A percentile compares a stretch with the other conserved stretches of the same genome.
Conservation (phyloP, 164 flowering plant genomes). For the Macadamia integrifolia region DNA sequence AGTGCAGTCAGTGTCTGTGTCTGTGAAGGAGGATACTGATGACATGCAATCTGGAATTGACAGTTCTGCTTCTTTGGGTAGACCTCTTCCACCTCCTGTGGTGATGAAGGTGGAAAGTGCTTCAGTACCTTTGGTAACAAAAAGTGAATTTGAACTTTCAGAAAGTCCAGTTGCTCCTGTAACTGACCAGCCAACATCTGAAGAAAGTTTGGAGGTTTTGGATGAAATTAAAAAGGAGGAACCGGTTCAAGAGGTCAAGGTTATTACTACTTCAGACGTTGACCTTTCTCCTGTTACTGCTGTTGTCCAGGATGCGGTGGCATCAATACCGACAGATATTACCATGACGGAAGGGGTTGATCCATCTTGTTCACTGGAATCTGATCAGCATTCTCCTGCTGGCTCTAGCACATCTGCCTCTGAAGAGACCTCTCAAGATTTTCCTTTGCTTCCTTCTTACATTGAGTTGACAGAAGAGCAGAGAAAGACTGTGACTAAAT, state of each 20-base stretch:
- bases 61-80: slow-evolving; percentile 25
- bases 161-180: slow-evolving; percentile 26
- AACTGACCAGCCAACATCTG: slow-evolving; percentile 23
- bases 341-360: slow-evolving; percentile 27
- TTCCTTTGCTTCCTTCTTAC: slow-evolving; percentile 55
- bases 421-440: slow-evolving; percentile 54
- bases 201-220: slow-evolving; percentile 25
- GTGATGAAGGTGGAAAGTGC: slow-evolving; percentile 25
- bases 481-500: slow-evolving; percentile 27
- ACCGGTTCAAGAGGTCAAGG: slow-evolving; percentile 25
- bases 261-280: slow-evolving; percentile 26
- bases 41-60: slow-evolving; percentile 35
- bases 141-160: slow-evolving; percentile 29
- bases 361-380: slow-evolving; percentile 28
- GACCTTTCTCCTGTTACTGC: slow-evolving; percentile 27
- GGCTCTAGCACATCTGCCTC: slow-evolving; percentile 29
- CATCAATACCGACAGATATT: slow-evolving; percentile 21
- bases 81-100: slow-evolving; percentile 23
- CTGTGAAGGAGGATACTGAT: slow-evolving; percentile 39
- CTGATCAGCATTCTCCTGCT: slow-evolving; percentile 48
- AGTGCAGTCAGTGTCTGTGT: slow-evolving; percentile 18
- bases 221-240: slow-evolving; percentile 28
- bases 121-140: slow-evolving; percentile 20
- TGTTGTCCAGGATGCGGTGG: slow-evolving; percentile 32
- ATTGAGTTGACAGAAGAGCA: slow-evolving; percentile 65